Conservation (phyloP, 306 rosid species). For the Macrotyloma uniflorum region DNA sequence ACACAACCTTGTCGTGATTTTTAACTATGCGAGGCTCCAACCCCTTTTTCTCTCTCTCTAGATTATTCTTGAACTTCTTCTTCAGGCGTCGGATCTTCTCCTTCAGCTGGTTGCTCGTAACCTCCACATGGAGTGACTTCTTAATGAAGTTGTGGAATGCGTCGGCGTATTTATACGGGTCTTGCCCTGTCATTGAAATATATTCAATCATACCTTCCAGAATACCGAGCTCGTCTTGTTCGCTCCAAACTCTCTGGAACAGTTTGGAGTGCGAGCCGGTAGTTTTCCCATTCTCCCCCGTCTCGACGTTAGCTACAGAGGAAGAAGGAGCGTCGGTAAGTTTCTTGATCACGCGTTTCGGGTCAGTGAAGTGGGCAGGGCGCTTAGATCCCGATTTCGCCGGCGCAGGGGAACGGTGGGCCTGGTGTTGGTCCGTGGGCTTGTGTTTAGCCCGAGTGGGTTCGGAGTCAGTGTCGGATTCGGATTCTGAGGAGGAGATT, state of each 20-base stretch:
- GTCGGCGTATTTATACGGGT: conserved; percentile 33
- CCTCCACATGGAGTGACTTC: conserved; percentile 50
- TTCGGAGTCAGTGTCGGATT: too few relatives aligned
- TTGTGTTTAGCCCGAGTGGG: conserved; percentile 14
- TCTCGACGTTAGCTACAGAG: neutral
- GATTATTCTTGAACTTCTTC: conserved; percentile 51
- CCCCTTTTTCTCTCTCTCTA: conserved; percentile 36
- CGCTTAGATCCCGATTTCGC: conserved; percentile 49
- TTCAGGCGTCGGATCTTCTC: conserved; percentile 63
- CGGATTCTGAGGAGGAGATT: too few relatives aligned
- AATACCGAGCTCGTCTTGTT: conserved; percentile 55
- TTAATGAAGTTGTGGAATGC: conserved; percentile 53
- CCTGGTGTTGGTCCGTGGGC: conserved; percentile 48
- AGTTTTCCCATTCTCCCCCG: conserved; percentile 9
- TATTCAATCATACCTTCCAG: conserved; percentile 54
- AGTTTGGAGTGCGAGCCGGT: too few relatives aligned
- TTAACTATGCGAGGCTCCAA: conserved; percentile 31
- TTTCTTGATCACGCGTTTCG: conserved; percentile 56
- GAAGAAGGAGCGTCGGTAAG: neutral
- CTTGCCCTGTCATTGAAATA: conserved; percentile 34
- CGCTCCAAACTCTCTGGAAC: conserved; percentile 52
- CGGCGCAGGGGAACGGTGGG: conserved; percentile 32
- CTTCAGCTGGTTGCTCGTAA: conserved; percentile 40
- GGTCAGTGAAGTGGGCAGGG: neutral
- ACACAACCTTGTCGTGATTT: conserved; percentile 44